Conservation (phyloP, 2,329 filamentous ascomycete genomes). For the Aspergillus neoniger region DNA sequence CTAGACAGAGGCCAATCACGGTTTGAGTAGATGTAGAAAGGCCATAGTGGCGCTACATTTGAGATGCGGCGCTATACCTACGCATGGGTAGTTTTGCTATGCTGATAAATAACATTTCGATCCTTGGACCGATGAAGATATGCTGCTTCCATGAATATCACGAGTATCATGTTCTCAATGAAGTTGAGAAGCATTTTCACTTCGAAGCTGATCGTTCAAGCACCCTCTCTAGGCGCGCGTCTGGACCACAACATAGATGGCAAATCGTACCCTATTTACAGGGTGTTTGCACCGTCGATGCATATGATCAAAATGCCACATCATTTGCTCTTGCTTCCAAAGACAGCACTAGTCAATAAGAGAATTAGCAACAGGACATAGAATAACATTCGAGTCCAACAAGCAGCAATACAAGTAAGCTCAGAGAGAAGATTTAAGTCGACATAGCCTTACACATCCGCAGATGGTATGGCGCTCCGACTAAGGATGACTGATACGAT, state of each 20-base stretch:
- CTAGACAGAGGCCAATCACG: constrained; percentile 15
- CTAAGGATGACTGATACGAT: constrained; percentile 96
- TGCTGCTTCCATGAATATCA: not conserved
- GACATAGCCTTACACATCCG: constrained; percentile 45
- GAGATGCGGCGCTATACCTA: not conserved
- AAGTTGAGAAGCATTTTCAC: not conserved
- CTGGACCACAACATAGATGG: no score
- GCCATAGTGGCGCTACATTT: not conserved
- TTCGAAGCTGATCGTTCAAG: no score
- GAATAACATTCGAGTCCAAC: not conserved
- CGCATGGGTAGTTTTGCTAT: not conserved
- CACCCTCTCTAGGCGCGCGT: no score
- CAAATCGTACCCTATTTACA: no score
- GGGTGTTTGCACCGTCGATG: not conserved
- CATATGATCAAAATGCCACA: not conserved
- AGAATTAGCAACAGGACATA: not conserved
- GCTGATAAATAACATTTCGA: no score
- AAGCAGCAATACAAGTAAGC: not conserved
- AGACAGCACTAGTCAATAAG: not conserved
- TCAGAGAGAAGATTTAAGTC: constrained; percentile 53
- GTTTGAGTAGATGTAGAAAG: not conserved
- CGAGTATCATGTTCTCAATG: not conserved
- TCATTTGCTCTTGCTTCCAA: not conserved
- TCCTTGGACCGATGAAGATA: not conserved
- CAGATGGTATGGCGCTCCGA: constrained; percentile 60